phyloP scores from a whole-genome alignment of 305 asterid species.

The Striga hermonthica region DNA sequence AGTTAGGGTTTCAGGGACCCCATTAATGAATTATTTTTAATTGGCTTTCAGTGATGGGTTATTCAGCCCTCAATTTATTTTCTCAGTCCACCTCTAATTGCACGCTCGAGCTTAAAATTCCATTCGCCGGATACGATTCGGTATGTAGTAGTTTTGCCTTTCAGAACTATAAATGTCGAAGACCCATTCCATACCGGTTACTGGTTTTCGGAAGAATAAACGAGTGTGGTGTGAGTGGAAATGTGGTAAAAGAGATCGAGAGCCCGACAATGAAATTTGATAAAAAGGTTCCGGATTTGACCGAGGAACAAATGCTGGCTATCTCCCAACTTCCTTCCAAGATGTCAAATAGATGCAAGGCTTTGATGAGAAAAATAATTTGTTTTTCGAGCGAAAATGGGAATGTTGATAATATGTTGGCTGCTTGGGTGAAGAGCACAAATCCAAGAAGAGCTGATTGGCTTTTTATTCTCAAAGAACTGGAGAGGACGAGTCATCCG shows the following conservation, averaged over 20 bases:
- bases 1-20: background rate
- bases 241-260: conserved; percentile 34
- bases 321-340: conserved; percentile 49
- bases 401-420: conserved; percentile 52
- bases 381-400: conserved; percentile 58
- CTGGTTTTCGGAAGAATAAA: conserved; percentile 29
- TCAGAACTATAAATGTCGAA: conserved; percentile 16
- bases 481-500: conserved; percentile 59
- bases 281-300: conserved; percentile 37
- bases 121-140: conserved; percentile 14
- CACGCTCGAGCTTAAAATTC: conserved; percentile 4
- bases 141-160: conserved; percentile 24
- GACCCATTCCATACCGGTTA: conserved; percentile 22
- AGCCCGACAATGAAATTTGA: conserved; percentile 28
- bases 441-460: conserved; percentile 82
- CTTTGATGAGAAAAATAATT: conserved; percentile 55
- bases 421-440: conserved; percentile 77
- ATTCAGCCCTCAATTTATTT: conserved; percentile 23
- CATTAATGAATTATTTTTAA: conserved; percentile 6
- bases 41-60: conserved; percentile 30
- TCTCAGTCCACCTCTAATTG: conserved; percentile 25
- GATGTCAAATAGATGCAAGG: conserved; percentile 73
- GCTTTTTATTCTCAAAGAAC: conserved; percentile 75
- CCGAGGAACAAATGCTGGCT: conserved; percentile 55
- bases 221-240: conserved; percentile 28